These are phyloP conservation scores for Euclidium syriacum DNA, from an alignment of 345 rosid genomes.

Conservation along the genomic window DNA sequence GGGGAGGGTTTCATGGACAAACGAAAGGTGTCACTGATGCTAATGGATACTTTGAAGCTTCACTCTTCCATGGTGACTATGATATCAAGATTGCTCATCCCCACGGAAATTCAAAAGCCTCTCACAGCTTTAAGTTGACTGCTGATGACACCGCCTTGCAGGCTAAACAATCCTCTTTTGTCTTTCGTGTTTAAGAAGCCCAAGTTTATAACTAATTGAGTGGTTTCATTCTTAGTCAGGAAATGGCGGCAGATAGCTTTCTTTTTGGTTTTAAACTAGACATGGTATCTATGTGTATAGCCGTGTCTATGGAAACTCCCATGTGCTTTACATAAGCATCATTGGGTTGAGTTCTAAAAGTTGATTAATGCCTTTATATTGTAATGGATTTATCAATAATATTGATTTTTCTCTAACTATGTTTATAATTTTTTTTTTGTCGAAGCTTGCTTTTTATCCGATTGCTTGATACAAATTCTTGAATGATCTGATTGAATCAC, in stretches of 20 bases:
- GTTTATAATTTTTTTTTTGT: too few species aligned
- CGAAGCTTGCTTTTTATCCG: too few species aligned
- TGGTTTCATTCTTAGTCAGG: constrained; percentile 5
- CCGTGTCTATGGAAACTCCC: too few species aligned
- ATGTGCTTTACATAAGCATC: too few species aligned
- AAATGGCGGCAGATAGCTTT: not conserved
- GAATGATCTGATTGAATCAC: too few species aligned
- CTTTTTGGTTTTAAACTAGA: not conserved
- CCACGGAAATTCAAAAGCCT: not conserved
- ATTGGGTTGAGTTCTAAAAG: too few species aligned
- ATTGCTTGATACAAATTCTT: too few species aligned
- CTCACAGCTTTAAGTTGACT: constrained; percentile 17
- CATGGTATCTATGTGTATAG: too few species aligned
- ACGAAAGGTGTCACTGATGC: constrained; percentile 35
- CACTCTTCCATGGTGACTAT: constrained; percentile 68
- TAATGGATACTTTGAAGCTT: constrained; percentile 50
- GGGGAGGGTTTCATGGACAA: constrained; percentile 37
- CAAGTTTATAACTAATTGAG: not conserved
- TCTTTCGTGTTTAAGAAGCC: constrained; percentile 14
- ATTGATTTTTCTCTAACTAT: too few species aligned
- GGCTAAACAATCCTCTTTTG: not conserved
- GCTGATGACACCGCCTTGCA: not conserved
- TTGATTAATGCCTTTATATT: too few species aligned
- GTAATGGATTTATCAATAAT: not conserved
- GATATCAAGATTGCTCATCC: constrained; percentile 33